Conservation (phyloP, 2,329 filamentous ascomycete species). For the Balansia obtecta region DNA sequence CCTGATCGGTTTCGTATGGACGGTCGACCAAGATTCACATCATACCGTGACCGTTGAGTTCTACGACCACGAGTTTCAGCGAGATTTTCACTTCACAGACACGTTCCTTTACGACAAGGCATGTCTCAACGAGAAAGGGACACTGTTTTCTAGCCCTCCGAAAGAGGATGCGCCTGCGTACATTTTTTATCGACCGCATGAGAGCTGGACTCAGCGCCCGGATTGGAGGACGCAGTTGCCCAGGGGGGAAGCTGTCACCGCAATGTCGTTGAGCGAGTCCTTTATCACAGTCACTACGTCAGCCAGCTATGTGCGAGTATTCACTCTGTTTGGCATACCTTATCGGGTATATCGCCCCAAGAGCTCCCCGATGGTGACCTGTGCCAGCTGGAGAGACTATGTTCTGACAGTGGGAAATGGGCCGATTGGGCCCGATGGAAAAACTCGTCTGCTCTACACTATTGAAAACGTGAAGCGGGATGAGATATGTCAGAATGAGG, state of each 20-base stretch:
- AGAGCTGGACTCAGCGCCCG: slow-evolving; percentile 83
- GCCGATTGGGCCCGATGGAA: slow-evolving; percentile 65
- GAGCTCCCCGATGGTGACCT: slow-evolving; percentile 79
- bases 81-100: slow-evolving; percentile 96
- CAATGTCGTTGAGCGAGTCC: slow-evolving; percentile 82
- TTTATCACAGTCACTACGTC: slow-evolving; percentile 85
- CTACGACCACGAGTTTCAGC: slow-evolving; percentile 83
- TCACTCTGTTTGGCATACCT: slow-evolving; percentile 83
- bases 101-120: slow-evolving; percentile 94
- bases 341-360: slow-evolving; percentile 86
- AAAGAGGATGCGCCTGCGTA: slow-evolving; percentile 54
- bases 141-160: slow-evolving; percentile 73
- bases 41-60: slow-evolving; percentile 96
- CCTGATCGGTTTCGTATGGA: slow-evolving; percentile 90
- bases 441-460: slow-evolving; percentile 69
- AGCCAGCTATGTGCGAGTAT: slow-evolving; percentile 80
- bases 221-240: slow-evolving; percentile 91
- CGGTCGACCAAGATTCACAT: slow-evolving; percentile 84
- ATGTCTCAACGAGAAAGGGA: slow-evolving; percentile 73
- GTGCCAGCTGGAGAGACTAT: slow-evolving; percentile 89
- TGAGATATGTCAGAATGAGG: slow-evolving; percentile 88
- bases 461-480: slow-evolving; percentile 92
- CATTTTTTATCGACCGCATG: slow-evolving; percentile 93
- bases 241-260: slow-evolving; percentile 69
- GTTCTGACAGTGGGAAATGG: slow-evolving; percentile 95